phyloP scores from a whole-genome alignment of 345 rosid genomes.

The Brassica rapa region DNA sequence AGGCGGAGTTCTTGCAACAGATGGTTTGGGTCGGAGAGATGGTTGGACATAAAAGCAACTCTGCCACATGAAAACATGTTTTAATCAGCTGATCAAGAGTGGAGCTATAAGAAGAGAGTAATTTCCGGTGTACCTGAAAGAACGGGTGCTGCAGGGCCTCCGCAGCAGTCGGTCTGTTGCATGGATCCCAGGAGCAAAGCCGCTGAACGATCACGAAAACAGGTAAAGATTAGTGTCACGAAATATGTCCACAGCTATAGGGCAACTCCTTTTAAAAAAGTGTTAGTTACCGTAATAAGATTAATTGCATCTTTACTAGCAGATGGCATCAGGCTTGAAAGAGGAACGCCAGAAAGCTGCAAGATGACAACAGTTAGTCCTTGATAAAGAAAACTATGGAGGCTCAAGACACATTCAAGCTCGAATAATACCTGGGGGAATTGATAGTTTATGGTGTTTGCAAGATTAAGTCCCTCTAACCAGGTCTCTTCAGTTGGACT shows the following conservation, averaged over 20 bases:
- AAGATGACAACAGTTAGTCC: slow-evolving; percentile 26
- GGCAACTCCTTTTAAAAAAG: not conserved
- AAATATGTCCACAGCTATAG: not conserved
- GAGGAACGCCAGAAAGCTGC: slow-evolving; percentile 66
- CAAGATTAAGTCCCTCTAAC: slow-evolving; percentile 87
- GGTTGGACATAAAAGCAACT: slow-evolving; percentile 92
- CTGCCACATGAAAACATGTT: slow-evolving; percentile 48
- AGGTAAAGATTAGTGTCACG: not conserved
- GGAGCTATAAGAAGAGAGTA: slow-evolving; percentile 1
- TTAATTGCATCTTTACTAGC: slow-evolving; percentile 73
- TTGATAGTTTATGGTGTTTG: slow-evolving; percentile 71
- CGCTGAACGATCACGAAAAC: slow-evolving; percentile 47
- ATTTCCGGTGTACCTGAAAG: slow-evolving; percentile 63
- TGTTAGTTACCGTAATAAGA: slow-evolving; percentile 56
- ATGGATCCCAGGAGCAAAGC: slow-evolving; percentile 97
- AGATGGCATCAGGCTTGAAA: slow-evolving; percentile 64
- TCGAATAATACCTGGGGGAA: slow-evolving; percentile 62
- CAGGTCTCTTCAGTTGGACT: slow-evolving; percentile 76
- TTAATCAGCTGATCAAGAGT: not conserved
- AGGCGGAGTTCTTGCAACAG: slow-evolving; percentile 62
- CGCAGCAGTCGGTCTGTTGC: slow-evolving; percentile 83
- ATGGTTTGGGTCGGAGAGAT: slow-evolving; percentile 68
- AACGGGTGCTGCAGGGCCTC: slow-evolving; percentile 92
- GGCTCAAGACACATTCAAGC: slow-evolving; percentile 9
- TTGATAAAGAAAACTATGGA: not conserved